Evolutionary conservation across 2,329 filamentous ascomycete species (phyloP).

Genomic region (Aspergillus sp.): DNA sequence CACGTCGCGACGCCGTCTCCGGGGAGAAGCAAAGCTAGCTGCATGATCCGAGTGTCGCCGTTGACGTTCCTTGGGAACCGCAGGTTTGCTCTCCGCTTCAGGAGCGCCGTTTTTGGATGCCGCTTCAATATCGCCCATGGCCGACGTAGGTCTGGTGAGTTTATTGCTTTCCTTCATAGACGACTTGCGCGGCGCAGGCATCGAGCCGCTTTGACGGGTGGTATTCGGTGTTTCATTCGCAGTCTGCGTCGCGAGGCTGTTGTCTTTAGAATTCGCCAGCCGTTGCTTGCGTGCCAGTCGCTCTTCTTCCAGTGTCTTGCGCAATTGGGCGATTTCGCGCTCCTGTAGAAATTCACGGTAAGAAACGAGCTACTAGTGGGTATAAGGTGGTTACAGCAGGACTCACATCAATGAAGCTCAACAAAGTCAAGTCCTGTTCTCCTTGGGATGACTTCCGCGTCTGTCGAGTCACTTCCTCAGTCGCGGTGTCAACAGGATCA

Average conservation of each 20-base stretch:
- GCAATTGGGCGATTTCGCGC: conserved; percentile 45
- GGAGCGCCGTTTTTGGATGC: conserved; percentile 20
- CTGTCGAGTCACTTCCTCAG: conserved; percentile 17
- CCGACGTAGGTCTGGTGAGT: conserved; percentile 26
- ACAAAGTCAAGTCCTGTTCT: conserved; percentile 41
- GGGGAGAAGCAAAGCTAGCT: conserved; percentile 42
- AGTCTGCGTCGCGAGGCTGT: conserved; percentile 6
- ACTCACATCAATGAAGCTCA: conserved; percentile 47
- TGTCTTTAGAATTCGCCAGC: conserved; percentile 25
- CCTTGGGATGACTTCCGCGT: conserved; percentile 18
- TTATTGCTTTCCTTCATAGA: conserved; percentile 46
- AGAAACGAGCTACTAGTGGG: background rate
- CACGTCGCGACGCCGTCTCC: conserved; percentile 41
- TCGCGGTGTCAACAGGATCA: conserved; percentile 22
- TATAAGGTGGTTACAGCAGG: background rate
- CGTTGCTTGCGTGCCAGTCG: conserved; percentile 37
- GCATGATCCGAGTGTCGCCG: conserved; percentile 40
- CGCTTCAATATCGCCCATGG: conserved; percentile 27
- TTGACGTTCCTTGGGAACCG: conserved; percentile 22
- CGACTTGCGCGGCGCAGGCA: conserved; percentile 43
- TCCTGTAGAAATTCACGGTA: conserved; percentile 18
- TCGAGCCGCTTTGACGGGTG: conserved; percentile 31
- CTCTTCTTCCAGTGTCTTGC: conserved; percentile 50
- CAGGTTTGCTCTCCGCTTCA: conserved; percentile 23
- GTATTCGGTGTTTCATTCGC: conserved; percentile 32